Base-by-base conservation (phyloP, 345 rosid genomes). In the Syzygium jambos region DNA sequence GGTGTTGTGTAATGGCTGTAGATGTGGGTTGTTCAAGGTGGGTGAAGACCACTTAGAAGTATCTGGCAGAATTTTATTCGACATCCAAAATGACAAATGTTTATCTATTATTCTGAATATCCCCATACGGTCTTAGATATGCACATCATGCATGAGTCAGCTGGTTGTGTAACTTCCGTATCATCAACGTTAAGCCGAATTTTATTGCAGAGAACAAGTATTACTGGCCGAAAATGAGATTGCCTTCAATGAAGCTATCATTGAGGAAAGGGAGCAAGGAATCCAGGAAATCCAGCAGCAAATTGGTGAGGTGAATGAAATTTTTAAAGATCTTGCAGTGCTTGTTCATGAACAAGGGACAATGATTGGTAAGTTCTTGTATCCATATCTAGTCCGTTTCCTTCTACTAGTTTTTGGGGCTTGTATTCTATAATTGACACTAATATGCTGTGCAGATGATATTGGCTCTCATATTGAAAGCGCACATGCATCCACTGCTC, bases 381-480 rank as follows among this genome's bases (percentile, higher is more conserved):
- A 84, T 78, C 86, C 78, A 87, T 53, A 77, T 54, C 27, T 12
- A 65, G 49, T 55, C 43, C 22, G 30, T 56, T 2, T 56, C 21
- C 15, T 49, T 38, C 57, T 15, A 87, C 43, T 22, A 52, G 53
- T 16, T 23, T 84, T 86, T 22, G 16, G 30, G 27, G 30, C 19
- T 23, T 30, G 30, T 84, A 43, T 84, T 59, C 23, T 34, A 11
- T 61, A 29, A 52, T 59, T n/a, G 11, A 38, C 51, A 43, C 52
- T 25, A 49, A 5, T 82, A 10, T 7, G 59, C 57, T 34, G 57
- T 88, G 91, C 94, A 97, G 98, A 97, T 93, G 99, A 97, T 90
- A 95, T 95, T 43, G 96, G 99, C 56, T 88, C 96, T 86, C 95
- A 96, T 63, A 89, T 95, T 22, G 99, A 96, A 5, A 94, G 89